Conservation (phyloP, 2,329 filamentous ascomycete genomes). For the Microascus cirrosus region DNA sequence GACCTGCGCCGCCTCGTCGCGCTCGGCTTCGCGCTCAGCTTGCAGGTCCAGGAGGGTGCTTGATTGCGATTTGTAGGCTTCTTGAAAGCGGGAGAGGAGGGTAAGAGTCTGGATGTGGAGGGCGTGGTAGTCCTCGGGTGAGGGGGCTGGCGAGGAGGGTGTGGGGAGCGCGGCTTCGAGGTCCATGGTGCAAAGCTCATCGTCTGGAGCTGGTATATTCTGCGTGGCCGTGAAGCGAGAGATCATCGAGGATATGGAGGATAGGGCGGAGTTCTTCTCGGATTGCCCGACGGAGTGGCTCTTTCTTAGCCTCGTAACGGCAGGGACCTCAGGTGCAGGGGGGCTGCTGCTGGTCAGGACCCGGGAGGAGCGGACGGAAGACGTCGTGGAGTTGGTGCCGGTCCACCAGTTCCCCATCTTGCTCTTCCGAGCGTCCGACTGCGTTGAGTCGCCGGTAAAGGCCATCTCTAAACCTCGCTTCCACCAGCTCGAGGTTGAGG, state of each 20-base stretch:
- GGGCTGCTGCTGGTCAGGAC: conserved; percentile 6
- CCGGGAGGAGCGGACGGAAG: conserved; percentile 4
- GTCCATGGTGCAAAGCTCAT: conserved; percentile 45
- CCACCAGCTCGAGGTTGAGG: conserved; percentile 15
- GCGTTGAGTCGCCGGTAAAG: conserved; percentile 16
- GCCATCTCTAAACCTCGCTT: conserved; percentile 13
- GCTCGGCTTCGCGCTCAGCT: conserved; percentile 39
- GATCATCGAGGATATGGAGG: conserved; percentile 31
- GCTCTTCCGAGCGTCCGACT: not conserved
- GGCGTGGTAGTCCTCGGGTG: not conserved
- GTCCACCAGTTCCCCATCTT: not conserved
- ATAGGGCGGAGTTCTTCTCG: conserved; percentile 24
- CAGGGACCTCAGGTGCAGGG: not conserved
- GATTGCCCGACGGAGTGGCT: conserved; percentile 8
- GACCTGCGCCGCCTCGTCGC: conserved; percentile 45
- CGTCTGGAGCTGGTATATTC: conserved; percentile 20
- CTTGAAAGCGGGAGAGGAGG: conserved; percentile 44
- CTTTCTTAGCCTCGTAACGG: conserved; percentile 16
- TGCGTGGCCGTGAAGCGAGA: conserved; percentile 11
- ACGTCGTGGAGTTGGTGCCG: conserved; percentile 1
- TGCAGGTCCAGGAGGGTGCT: conserved; percentile 36
- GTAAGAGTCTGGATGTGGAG: conserved; percentile 45
- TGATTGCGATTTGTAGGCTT: conserved; percentile 44
- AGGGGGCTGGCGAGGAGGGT: not conserved
- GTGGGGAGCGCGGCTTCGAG: conserved; percentile 45